Evolutionary conservation across 2,329 filamentous ascomycete species (phyloP), one percentile per base, ranked within the genome.

Genomic region (Samsoniella hepiali): DNA sequence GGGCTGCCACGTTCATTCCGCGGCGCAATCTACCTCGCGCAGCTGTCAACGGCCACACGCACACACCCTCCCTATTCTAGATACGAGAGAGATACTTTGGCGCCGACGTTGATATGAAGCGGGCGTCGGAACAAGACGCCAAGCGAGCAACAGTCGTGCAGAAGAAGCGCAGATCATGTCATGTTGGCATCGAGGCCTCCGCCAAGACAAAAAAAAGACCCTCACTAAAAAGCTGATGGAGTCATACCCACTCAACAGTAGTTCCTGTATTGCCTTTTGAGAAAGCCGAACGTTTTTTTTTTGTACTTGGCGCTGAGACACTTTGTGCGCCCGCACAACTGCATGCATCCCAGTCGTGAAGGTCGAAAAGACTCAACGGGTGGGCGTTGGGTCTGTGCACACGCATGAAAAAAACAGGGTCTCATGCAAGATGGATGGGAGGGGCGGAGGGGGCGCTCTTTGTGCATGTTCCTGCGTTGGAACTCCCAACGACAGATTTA

Each of bases 391-490:
- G 51, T 32, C 51, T 36, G 32, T 44, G 53, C 53, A 44, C 34
- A 34, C 17, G 51, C 17, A 27, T 17, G 10, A 40, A 40, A 17
- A 29, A 10, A 38, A 29, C 22, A 11, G 6, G 8, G 17, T 17
- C n/a, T 17, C 54, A 56, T 44, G 54, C 54, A 56, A 56, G 38
- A 56, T 56, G 54, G 27, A 29, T 22, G 22, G 22, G 22, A 32
- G 47, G 47, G 47, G 47, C 47, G 17, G 13, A 56, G 22, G 53
- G 51, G 32, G 22, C 22, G 22, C 51, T 44, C 10, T 42, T 17
- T 42, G 17, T 56, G 36, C 36, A 42, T 56, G 38, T 56, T 56
- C 38, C 54, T 56, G 54, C 54, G 31, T 32, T 44, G 50, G 32
- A 34, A 22, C 22, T 22, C 22, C 22, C 22, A 22, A 22, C 22